Percentiles rank a stretch among this genome's conserved stretches.
These are phyloP conservation scores for Entrophospora sp. DNA, from an alignment of 192 early-diverging fungal genomes.

Conservation along the genomic window DNA sequence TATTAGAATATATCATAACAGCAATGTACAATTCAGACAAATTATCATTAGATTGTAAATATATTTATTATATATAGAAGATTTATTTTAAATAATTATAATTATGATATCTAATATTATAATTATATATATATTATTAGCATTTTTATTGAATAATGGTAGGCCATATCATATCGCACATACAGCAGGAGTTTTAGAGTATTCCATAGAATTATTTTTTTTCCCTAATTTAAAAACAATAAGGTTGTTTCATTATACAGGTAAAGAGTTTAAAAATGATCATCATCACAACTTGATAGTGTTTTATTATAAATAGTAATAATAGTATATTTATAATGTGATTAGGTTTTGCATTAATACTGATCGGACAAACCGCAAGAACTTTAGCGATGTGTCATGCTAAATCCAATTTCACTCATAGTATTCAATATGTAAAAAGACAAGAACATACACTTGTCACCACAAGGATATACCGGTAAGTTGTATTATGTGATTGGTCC, in stretches of 20 bases:
- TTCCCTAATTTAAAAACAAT: conserved; percentile 44
- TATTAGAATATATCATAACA: conserved; percentile 78
- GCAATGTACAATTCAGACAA: conserved; percentile 68
- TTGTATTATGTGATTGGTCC: not conserved
- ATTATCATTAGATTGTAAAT: conserved; percentile 64
- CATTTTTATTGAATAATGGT: conserved; percentile 68
- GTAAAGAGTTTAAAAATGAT: not conserved
- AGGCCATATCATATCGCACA: conserved; percentile 63
- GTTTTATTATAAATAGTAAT: not conserved
- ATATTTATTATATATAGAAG: conserved; percentile 28
- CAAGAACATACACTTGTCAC: conserved; percentile 72
- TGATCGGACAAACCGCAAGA: conserved; percentile 67
- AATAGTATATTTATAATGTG: conserved; percentile 1
- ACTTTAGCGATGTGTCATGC: conserved; percentile 89
- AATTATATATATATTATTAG: conserved; percentile 29
- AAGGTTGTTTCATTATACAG: conserved; percentile 22
- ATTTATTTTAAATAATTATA: too few species aligned
- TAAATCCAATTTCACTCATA: conserved; percentile 79
- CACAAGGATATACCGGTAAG: conserved; percentile 76
- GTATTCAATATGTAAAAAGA: conserved; percentile 62
- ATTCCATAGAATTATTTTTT: conserved; percentile 53
- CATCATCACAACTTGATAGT: not conserved
- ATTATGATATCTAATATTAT: conserved; percentile 23
- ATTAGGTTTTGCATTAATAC: conserved; percentile 50
- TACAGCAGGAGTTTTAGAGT: conserved; percentile 57